Evolutionary conservation across 2,329 filamentous ascomycete genomes (phyloP).

Genomic region (Geoglossum cookeanum): DNA sequence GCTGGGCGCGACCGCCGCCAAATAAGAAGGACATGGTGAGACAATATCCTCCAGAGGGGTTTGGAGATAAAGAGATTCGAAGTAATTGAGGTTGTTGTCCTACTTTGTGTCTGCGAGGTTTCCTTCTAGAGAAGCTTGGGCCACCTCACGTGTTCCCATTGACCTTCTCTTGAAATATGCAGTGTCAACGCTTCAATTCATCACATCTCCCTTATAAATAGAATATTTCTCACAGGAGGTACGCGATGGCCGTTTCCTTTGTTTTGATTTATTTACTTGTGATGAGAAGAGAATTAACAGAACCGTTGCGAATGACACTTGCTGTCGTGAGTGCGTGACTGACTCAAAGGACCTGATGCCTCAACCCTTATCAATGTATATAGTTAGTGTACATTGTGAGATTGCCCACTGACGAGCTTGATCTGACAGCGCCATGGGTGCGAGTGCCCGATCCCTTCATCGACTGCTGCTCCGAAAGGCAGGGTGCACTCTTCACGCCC

Average conservation of each 20-base stretch:
- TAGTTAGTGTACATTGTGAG: too few species aligned
- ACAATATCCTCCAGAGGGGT: background rate
- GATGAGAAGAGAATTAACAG: conserved; percentile 29
- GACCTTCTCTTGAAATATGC: background rate
- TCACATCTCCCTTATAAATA: background rate
- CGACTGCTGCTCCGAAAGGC: conserved; percentile 14
- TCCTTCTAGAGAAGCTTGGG: conserved; percentile 15
- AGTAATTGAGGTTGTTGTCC: background rate
- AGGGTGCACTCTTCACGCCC: conserved; percentile 25
- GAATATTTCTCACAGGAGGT: background rate
- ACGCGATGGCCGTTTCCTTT: background rate
- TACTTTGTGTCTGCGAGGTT: background rate
- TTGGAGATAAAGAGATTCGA: background rate
- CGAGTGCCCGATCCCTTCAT: conserved; percentile 31
- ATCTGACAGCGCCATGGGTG: conserved; percentile 24
- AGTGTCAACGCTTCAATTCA: background rate
- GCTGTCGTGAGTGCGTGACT: conserved; percentile 24
- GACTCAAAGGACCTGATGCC: background rate
- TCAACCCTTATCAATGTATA: background rate
- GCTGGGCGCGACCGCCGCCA: conserved; percentile 47
- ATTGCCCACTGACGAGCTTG: background rate
- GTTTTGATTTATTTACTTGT: conserved; percentile 9
- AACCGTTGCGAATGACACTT: conserved; percentile 52
- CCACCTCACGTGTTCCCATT: conserved; percentile 4
- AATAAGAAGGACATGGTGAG: conserved; percentile 53